Base-by-base conservation (phyloP, 192 early-diverging fungal genomes). In the Paraglomus occultum region DNA sequence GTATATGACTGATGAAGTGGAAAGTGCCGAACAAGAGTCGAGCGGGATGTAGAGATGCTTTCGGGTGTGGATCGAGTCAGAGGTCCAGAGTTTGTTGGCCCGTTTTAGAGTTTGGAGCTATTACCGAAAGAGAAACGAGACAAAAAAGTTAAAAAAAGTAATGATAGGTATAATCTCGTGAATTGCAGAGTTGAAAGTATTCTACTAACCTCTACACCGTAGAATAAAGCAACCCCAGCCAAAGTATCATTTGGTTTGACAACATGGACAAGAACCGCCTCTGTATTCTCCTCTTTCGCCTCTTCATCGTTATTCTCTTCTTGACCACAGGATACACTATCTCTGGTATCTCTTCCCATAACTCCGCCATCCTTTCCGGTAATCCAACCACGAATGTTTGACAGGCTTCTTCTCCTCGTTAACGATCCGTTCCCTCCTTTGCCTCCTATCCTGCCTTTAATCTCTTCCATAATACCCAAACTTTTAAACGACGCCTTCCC, bases 31-130 rank as follows among this genome's bases (percentile, higher is more conserved):
- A 58, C 80, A 82, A 22, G 78, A 73, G 43, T 82, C 77, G 44
- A 82, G 67, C 22, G 82, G 82, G 47, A 84, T 81, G 67, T 80
- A 80, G 7, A 84, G 64, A 60, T 78, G 74, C 58, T 81, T 80
- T 51, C 77, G 78, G 10, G 75, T 73, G 54, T 84, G 80, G 53
- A 84, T 81, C 40, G 78, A 81, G 63, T 84, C 82, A 44, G 77
- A 81, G 6, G 82, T 76, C 82, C 82, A 84, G 43, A 84, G 62
- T 59, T 77, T 74, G 67, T 84, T 84, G 11, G 68, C 76, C 31
- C 71, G 77, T 51, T 80, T 78, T 14, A 84, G 69, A 14, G 72
- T 64, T 10, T 77, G 61, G 7, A 81, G 64, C 77, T 79, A 54
- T 38, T 45, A 6, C 39, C 22, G 15, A 47, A 49, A 50, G 14